Base-by-base conservation (phyloP, 1,284 basidiomycete genomes). In the Phellopilus nigrolimitatus region DNA sequence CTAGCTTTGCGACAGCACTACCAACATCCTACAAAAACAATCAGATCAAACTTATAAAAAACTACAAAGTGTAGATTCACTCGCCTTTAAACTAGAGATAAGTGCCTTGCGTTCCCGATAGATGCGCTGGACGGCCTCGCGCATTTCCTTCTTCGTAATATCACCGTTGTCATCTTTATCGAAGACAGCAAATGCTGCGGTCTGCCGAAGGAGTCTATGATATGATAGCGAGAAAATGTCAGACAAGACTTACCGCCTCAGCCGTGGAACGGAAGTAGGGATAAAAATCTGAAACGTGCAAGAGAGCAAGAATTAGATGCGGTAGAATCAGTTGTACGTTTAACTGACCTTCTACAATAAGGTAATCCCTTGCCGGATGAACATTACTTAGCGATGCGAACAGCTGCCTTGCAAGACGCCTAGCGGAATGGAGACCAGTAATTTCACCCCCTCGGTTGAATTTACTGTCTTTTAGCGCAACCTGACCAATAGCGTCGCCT, bases 111-210 rank as follows among this genome's bases (percentile, higher is more conserved):
- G 76, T 65, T 92, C 89, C 47, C 78, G 73, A 62, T 91, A 92
- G 47, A 92, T 91, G 27, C 87, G 72, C 60, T 89, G 84, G 2
- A 92, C 89, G 1, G 84, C 87, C 61, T 89, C 85, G 38, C 89
- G 78, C 88, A 92, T 92, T 68, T 92, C 89, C 28, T 72, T 74
- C 64, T 83, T 89, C 13, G 74, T 77, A 51, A 92, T 88, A 60
- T 91, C 88, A 7, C 88, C 90, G 60, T 92, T 92, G 12, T 76
- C 80, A 62, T 92, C 90, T 61, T 86, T 86, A 64, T 92, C 90
- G 56, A 92, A 92, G 4, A 91, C 61, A 15, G 71, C 69, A 59
- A 92, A 92, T 1, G 88, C 89, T 22, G 78, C 75, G 54, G 80
- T 75, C 80, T 85, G 60, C 8, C 45, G 59, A 31, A 59, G 25